Base-by-base conservation (phyloP, 2,329 filamentous ascomycete species). In the Colletotrichum eremochloae region DNA sequence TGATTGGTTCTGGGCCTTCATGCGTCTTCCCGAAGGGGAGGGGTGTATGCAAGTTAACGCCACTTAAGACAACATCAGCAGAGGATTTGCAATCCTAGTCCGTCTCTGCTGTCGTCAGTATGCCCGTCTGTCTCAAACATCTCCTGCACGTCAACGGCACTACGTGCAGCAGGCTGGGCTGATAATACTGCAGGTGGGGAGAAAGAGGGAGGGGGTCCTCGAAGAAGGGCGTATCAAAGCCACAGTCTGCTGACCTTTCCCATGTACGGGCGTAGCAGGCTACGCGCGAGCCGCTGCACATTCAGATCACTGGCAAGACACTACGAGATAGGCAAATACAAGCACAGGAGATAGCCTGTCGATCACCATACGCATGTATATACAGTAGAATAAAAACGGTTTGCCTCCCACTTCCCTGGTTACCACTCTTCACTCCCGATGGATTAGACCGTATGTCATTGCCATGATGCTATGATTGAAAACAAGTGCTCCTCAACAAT, bases 111-210 rank as follows among this genome's bases (percentile, higher is more conserved):
- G n/a, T 53, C 55, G 55, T 57, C 33, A 57, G 33, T 44, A 63
- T 52, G 36, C 46, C 61, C 33, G 61, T 56, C 36, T 64, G 62
- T 55, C 62, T 64, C 62, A 64, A 64, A 46, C 62, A 44, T 12
- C 24, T 64, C 24, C 38, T 64, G 50, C 62, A 64, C 62, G 38
- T 64, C 50, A 64, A 64, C 29, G 50, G 50, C 62, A 53, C 50
- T 36, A 31, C 36, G 18, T 64, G 48, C 62, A 64, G 50, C 62
- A 55, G 50, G 24, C 62, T 64, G 46, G 46, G 33, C 61, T 63
- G 33, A 63, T 38, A 24, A 46, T 38, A 20, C 46, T 12, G 36
- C n/a, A 38, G 33, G 14, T 15, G 31, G 60, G 40, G 44, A 29
- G 46, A 29, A n/a, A 31, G 56, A 31, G 7, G 12, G 24, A 29